Percentiles rank a stretch among this genome's conserved stretches.
Conservation (phyloP, 2,329 filamentous ascomycete genomes). For the Chaetomium olivaceum region DNA sequence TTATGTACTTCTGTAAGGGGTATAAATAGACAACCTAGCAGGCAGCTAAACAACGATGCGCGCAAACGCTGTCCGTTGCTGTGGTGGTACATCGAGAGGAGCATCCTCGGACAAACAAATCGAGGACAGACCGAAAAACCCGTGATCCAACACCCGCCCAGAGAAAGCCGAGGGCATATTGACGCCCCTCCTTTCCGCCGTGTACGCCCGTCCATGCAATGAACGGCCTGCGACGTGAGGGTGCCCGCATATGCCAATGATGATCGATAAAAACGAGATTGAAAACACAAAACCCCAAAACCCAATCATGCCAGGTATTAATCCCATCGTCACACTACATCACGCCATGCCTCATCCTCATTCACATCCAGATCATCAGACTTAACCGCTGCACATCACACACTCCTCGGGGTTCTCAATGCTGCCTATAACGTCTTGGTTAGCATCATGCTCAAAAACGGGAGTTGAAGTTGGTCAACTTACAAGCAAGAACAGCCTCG, state of each 20-base stretch:
- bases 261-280: conserved; percentile 2
- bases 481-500: conserved; percentile 84
- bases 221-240: conserved; percentile 12
- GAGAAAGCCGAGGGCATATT: neutral
- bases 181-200: conserved; percentile 3
- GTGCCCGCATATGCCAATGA: conserved; percentile 16
- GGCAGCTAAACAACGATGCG: conserved; percentile 1
- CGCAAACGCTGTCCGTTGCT: conserved; percentile 8
- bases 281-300: conserved; percentile 14
- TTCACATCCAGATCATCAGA: neutral
- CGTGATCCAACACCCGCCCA: conserved; percentile 17
- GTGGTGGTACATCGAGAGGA: conserved; percentile 14
- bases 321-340: conserved; percentile 22
- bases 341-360: conserved; percentile 21
- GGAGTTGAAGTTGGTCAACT: conserved; percentile 42
- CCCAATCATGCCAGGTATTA: conserved; percentile 20
- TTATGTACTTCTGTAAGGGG: neutral
- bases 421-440: conserved; percentile 58
- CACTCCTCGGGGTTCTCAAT: conserved; percentile 97
- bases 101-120: neutral
- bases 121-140: conserved; percentile 2
- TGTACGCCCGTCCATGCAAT: conserved; percentile 18
- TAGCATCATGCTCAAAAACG: neutral
- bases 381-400: conserved; percentile 93
- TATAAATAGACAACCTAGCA: conserved; percentile 10